Conservation (phyloP, 2,329 filamentous ascomycete species). For the Nigrospora oryzae region DNA sequence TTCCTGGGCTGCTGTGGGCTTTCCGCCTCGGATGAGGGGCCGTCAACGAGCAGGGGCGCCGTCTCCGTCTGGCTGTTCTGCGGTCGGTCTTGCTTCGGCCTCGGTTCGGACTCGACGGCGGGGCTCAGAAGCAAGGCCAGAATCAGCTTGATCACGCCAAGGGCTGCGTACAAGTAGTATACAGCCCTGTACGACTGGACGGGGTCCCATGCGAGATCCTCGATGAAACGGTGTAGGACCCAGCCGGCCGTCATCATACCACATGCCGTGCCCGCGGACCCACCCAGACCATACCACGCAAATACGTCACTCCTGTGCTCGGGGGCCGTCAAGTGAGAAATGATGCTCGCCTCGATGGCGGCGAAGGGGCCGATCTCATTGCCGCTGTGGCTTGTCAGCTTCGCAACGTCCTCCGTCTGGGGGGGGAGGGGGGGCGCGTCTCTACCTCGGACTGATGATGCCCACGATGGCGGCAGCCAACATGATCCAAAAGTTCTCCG, state of each 20-base stretch:
- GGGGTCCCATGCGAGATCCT: constrained; percentile 12
- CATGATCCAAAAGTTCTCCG: constrained; percentile 47
- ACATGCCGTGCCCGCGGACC: constrained; percentile 50
- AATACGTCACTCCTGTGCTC: constrained; percentile 44
- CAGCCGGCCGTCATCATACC: constrained; percentile 53
- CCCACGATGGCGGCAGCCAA: constrained; percentile 50
- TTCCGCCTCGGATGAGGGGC: too few species aligned
- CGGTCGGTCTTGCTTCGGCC: constrained; percentile 4
- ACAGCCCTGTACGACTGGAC: constrained; percentile 24
- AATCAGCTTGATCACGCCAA: constrained; percentile 50
- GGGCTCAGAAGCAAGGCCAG: constrained; percentile 38
- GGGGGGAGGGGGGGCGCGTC: neutral
- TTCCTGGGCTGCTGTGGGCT: too few species aligned
- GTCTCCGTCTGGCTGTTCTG: constrained; percentile 4
- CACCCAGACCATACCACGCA: constrained; percentile 52
- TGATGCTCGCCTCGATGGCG: constrained; percentile 51
- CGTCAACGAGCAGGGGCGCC: constrained; percentile 9
- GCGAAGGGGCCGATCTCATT: constrained; percentile 58
- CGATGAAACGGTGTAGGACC: constrained; percentile 42
- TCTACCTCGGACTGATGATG: constrained; percentile 48
- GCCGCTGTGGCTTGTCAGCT: constrained; percentile 30
- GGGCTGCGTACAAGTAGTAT: constrained; percentile 46
- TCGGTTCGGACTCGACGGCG: constrained; percentile 22
- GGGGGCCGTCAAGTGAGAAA: constrained; percentile 44
- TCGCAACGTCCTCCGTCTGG: neutral